These are phyloP conservation scores for Ceratobasidium sp. DNA, from an alignment of 1,284 basidiomycete species.

Conservation along the genomic window DNA sequence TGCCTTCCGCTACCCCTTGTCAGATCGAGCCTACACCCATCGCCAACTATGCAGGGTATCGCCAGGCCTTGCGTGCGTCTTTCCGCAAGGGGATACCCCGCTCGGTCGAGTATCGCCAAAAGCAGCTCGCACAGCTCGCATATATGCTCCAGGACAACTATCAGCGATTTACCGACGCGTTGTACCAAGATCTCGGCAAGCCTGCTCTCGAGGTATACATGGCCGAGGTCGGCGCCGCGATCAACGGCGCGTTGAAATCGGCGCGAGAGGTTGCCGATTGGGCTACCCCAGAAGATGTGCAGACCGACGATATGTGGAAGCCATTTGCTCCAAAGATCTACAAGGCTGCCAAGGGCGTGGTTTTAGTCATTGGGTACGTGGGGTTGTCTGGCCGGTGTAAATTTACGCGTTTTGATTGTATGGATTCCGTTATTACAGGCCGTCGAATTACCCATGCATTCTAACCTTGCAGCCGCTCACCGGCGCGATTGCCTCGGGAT, in stretches of 20 bases:
- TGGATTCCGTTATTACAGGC: conserved; percentile 46
- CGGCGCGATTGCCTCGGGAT: conserved; percentile 68
- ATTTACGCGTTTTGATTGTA: neutral
- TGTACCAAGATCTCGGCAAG: conserved; percentile 62
- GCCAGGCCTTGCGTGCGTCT: conserved; percentile 52
- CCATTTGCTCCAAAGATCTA: conserved; percentile 54
- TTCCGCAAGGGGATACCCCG: conserved; percentile 62
- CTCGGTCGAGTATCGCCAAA: conserved; percentile 61
- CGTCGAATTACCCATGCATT: conserved; percentile 64
- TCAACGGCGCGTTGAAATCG: conserved; percentile 57
- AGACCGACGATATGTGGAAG: conserved; percentile 47
- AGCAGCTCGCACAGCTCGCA: conserved; percentile 68
- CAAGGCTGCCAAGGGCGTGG: conserved; percentile 59
- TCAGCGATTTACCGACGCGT: conserved; percentile 56
- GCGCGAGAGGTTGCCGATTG: conserved; percentile 60
- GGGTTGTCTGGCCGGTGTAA: neutral
- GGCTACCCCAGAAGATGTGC: conserved; percentile 57
- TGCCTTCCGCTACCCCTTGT: conserved; percentile 4
- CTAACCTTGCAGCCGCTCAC: conserved; percentile 60
- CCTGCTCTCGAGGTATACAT: conserved; percentile 54
- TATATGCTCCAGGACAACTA: conserved; percentile 67
- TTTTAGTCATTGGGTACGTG: conserved; percentile 50
- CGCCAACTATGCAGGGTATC: conserved; percentile 26
- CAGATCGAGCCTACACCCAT: conserved; percentile 31
- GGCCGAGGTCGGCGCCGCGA: conserved; percentile 51